Evolutionary conservation across 1,139 yeast genomes (phyloP), one percentile per base, ranked within the genome.

Genomic region (Taphrina communis): DNA sequence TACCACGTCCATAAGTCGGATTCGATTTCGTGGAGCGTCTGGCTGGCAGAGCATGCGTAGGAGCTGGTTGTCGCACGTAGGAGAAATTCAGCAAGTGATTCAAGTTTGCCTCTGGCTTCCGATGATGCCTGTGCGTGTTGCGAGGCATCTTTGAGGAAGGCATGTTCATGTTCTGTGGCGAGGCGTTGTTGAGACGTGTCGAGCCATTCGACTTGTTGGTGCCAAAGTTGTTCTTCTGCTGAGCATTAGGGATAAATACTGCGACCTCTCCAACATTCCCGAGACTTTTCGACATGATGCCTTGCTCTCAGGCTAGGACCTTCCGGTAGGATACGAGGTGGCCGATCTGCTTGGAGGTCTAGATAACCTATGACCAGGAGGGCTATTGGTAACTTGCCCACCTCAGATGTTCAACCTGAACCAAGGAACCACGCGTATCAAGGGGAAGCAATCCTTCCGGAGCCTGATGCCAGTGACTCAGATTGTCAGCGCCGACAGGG

Each of bases 51-150:
- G 51, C 17, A 44, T 19, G 69, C 70, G 31, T 68, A 58, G 55
- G 48, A 19, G 41, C 68, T 44, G 38, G 50, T 39, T 57, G 69
- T 1, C 73, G 71, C 31, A 72, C 72, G 42, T 73, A 70, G 35
- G 71, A 55, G 51, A 76, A 73, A 55, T 76, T 78, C 55, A 77
- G 70, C 50, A 78, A 70, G 71, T 78, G 80, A 21, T 78, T 74
- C 41, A 77, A 72, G 19, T 76, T 73, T 3, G 67, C 50, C 48
- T 63, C 67, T 31, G 67, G 67, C 41, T 63, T 63, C n/a, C 67
- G 67, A 48, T 63, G 67, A 46, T 63, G 67, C 21, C 59, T 36
- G 36, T 63, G 67, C 14, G 67, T 63, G 25, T 46, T 63, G 38
- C 67, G 61, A 12, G 67, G 61, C 14, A 53, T 19, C 53, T 58